A percentile compares a stretch with the other conserved stretches of the same genome.
phyloP scores from a whole-genome alignment of 805 yeast species.

The Starmerella scarabaei region DNA sequence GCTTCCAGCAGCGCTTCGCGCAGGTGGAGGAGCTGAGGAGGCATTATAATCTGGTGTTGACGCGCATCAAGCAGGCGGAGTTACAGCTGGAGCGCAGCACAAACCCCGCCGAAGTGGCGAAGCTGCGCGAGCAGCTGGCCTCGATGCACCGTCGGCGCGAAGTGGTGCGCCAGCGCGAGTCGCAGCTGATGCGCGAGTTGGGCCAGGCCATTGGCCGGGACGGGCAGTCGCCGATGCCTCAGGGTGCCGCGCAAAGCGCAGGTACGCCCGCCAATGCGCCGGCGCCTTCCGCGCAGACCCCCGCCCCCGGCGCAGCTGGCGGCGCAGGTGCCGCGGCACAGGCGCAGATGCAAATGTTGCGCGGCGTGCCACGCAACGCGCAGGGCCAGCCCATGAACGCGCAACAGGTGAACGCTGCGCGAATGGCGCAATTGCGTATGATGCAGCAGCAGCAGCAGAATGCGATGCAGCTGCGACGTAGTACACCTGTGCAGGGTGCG shows the following conservation, averaged over 20 bases:
- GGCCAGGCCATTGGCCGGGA: slow-evolving; percentile 6
- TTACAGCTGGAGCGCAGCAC: slow-evolving; percentile 6
- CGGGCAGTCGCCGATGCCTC: slow-evolving; percentile 4
- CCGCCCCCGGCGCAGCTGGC: slow-evolving; percentile 6
- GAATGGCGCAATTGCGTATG: slow-evolving; percentile 13
- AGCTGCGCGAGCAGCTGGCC: slow-evolving; percentile 13
- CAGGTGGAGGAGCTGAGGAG: slow-evolving; percentile 19
- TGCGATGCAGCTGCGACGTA: neutral
- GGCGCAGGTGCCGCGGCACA: slow-evolving; percentile 9
- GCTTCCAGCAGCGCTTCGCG: slow-evolving; percentile 20
- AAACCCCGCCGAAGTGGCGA: slow-evolving; percentile 14
- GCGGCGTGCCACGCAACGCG: slow-evolving; percentile 14
- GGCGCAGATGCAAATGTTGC: slow-evolving; percentile 13
- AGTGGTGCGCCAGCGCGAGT: slow-evolving; percentile 18
- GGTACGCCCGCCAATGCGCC: slow-evolving; percentile 9
- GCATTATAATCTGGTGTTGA: slow-evolving; percentile 5
- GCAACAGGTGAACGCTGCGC: slow-evolving; percentile 10
- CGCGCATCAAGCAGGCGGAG: slow-evolving; percentile 16
- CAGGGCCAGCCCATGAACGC: slow-evolving; percentile 15
- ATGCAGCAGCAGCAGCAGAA: slow-evolving; percentile 6
- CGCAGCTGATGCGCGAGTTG: slow-evolving; percentile 15
- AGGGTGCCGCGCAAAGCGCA: slow-evolving; percentile 13
- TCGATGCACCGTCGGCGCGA: slow-evolving; percentile 15
- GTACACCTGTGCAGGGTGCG: neutral
- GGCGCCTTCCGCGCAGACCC: slow-evolving; percentile 13